Evolutionary conservation across 352 stramenopile genomes (phyloP), one percentile per base, ranked within the genome.

Genomic region (Ochromonadaceae sp.): DNA sequence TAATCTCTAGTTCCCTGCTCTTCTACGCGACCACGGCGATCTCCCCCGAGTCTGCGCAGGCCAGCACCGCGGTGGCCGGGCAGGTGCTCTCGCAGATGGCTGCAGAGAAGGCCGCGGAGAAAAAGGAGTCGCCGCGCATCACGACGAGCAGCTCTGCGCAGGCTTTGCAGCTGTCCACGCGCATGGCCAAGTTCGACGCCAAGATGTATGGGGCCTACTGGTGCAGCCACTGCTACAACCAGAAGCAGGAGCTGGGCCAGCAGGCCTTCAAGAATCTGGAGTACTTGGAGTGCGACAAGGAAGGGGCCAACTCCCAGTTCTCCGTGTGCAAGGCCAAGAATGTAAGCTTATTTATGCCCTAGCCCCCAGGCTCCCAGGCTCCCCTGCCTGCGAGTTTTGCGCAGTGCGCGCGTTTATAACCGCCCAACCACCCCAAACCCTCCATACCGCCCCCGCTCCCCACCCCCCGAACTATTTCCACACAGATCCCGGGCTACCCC

Each of bases 171-270:
- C 49, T 85, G 17, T 69, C 72, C 0, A 44, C 50, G 15, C 55
- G 75, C 38, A 57, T 85, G 36, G 67, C 74, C 46, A 31, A 43
- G 1, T 59, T 79, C 9, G 58, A 81, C 65, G 72, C 78, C n/a
- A 70, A 68, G 53, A 80, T 85, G 70, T 85, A 73, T 59, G 78
- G 78, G 48, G 78, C 78, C 14, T 83, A 80, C 65, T 85, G 77
- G 77, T 85, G 78, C 61, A 72, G 59, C 28, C 78, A 85, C 53
- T 85, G 78, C 52, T 83, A 76, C 42, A 74, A 82, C 71, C 78
- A 85, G 66, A 85, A 85, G 60, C 35, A 81, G 71, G 22, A 38
- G 7, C 63, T 85, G 14, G 65, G 56, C 25, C 5, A 2, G 26
- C 58, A 82, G 63, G 78, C 77, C 10, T 75, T 81, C 67, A 31